phyloP scores from a whole-genome alignment of 164 flowering plant species.

The Sedum album region DNA sequence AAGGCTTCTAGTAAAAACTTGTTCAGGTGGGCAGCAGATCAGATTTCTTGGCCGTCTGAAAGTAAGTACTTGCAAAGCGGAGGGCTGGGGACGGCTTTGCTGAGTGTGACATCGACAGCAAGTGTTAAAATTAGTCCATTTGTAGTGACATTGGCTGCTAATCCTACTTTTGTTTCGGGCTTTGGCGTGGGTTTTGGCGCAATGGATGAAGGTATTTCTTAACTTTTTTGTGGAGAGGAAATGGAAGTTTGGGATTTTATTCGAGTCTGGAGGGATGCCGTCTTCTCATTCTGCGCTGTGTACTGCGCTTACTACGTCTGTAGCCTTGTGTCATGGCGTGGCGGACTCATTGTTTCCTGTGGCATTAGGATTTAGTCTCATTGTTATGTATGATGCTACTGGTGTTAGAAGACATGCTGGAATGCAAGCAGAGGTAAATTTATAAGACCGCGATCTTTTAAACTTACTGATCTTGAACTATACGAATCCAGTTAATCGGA shows the following conservation, averaged over 20 bases:
- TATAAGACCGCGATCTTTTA: neutral
- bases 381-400: slow-evolving; percentile 91
- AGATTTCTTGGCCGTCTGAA: neutral
- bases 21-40: neutral
- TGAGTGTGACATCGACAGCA: slow-evolving; percentile 48
- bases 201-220: slow-evolving; percentile 54
- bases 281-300: slow-evolving; percentile 86
- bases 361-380: slow-evolving; percentile 77
- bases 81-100: slow-evolving; percentile 52
- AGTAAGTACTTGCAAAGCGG: slow-evolving; percentile 37
- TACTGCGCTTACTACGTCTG: slow-evolving; percentile 79
- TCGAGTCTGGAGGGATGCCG: slow-evolving; percentile 88
- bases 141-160: slow-evolving; percentile 58
- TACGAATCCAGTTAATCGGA: neutral
- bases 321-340: slow-evolving; percentile 81
- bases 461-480: too few species aligned
- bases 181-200: slow-evolving; percentile 66
- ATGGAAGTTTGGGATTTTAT: slow-evolving; percentile 66
- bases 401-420: slow-evolving; percentile 96
- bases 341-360: slow-evolving; percentile 86
- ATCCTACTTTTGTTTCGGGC: slow-evolving; percentile 75
- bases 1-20: neutral
- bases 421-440: slow-evolving; percentile 76
- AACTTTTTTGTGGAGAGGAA: slow-evolving; percentile 71
- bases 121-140: slow-evolving; percentile 56